phyloP scores from a whole-genome alignment of 2,329 filamentous ascomycete genomes.

The Pseudopyrenochaeta lycopersici region DNA sequence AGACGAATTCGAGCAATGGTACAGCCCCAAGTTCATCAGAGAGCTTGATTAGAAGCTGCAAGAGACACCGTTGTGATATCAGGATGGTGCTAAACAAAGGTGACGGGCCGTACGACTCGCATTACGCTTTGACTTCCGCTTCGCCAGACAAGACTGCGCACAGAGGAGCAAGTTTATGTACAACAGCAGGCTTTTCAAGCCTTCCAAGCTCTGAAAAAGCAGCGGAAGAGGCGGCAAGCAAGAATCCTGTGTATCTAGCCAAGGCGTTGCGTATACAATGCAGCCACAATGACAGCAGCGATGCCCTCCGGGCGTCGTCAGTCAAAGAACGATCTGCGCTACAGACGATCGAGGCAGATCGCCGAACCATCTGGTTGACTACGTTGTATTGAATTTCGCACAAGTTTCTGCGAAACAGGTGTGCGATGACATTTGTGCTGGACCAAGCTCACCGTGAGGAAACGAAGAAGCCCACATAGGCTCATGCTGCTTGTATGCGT shows the following conservation, averaged over 20 bases:
- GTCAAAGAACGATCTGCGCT: too few relatives aligned
- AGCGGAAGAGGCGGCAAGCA: not conserved
- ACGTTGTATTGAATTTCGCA: too few relatives aligned
- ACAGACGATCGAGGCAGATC: too few relatives aligned
- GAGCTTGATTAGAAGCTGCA: not conserved
- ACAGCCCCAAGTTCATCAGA: not conserved
- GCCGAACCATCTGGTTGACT: too few relatives aligned
- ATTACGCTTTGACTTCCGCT: not conserved
- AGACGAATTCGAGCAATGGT: not conserved
- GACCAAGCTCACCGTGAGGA: too few relatives aligned
- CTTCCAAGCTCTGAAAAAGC: not conserved
- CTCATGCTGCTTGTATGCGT: not conserved
- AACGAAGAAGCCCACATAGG: too few relatives aligned
- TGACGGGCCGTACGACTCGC: too few relatives aligned
- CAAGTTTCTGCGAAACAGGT: too few relatives aligned
- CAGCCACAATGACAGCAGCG: too few relatives aligned
- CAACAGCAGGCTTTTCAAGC: not conserved
- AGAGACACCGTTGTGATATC: not conserved
- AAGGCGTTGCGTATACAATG: too few relatives aligned
- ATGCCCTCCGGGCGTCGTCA: too few relatives aligned
- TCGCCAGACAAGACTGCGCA: not conserved
- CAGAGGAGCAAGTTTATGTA: not conserved
- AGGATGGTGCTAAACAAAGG: not conserved
- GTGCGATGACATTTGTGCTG: too few relatives aligned
- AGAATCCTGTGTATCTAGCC: not conserved